Conservation (phyloP, 2,329 filamentous ascomycete species). For the Colletotrichum nymphaeae region DNA sequence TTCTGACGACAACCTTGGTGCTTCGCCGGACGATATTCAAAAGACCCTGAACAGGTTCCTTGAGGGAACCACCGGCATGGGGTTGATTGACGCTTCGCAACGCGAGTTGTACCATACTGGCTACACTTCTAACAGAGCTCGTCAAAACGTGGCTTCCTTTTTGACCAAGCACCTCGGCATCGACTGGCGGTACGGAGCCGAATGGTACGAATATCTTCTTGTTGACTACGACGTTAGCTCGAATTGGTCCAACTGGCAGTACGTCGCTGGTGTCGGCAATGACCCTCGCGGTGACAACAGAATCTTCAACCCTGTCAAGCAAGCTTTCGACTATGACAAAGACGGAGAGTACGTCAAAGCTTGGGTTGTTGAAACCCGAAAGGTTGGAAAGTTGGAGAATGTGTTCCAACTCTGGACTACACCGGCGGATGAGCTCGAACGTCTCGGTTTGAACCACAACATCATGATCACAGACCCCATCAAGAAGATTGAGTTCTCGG, state of each 20-base stretch:
- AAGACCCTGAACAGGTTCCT: constrained; percentile 69
- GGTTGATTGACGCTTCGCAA: constrained; percentile 81
- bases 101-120: constrained; percentile 81
- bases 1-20: constrained; percentile 40
- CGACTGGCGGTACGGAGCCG: constrained; percentile 84
- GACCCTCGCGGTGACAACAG: constrained; percentile 78
- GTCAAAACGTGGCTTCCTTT: constrained; percentile 83
- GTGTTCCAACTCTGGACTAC: constrained; percentile 80
- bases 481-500: constrained; percentile 71
- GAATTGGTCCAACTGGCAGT: constrained; percentile 89
- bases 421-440: constrained; percentile 65
- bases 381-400: constrained; percentile 63
- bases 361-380: constrained; percentile 77
- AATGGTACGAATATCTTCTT: constrained; percentile 83
- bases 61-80: constrained; percentile 77
- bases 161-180: constrained; percentile 78
- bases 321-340: constrained; percentile 81
- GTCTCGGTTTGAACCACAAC: constrained; percentile 65
- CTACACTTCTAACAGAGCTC: constrained; percentile 80
- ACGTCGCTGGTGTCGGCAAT: constrained; percentile 82
- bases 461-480: constrained; percentile 76
- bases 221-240: constrained; percentile 81
- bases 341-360: constrained; percentile 76
- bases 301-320: constrained; percentile 87
- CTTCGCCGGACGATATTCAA: constrained; percentile 51